Evolutionary conservation across 208 protist species (phyloP).

Genomic region (Wallacemonas sp.): DNA sequence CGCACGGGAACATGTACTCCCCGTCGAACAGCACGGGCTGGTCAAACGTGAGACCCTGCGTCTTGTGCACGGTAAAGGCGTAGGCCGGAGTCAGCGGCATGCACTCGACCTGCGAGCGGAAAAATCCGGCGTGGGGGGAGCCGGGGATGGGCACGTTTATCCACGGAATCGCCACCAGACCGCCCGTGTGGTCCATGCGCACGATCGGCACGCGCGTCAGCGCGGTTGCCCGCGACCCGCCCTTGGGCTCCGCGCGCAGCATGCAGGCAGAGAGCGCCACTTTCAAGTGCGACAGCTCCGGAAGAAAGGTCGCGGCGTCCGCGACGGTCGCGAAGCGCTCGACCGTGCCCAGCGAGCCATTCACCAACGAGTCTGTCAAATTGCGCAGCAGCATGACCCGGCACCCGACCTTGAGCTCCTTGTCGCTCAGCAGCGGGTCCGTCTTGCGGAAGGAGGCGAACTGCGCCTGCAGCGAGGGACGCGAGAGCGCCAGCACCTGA

Average conservation of each 20-base stretch:
- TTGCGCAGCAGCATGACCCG: constrained; percentile 89
- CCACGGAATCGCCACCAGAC: constrained; percentile 78
- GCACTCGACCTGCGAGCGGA: constrained; percentile 37
- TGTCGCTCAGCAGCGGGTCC: constrained; percentile 68
- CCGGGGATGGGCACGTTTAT: constrained; percentile 39
- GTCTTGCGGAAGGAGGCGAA: constrained; percentile 36
- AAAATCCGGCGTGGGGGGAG: constrained; percentile 34
- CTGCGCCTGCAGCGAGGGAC: constrained; percentile 29
- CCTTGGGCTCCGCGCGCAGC: neutral
- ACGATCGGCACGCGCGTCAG: constrained; percentile 60
- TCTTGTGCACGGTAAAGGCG: constrained; percentile 92
- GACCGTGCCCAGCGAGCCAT: constrained; percentile 82
- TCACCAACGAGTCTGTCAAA: constrained; percentile 59
- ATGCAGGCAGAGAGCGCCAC: constrained; percentile 16
- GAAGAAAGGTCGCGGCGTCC: constrained; percentile 3
- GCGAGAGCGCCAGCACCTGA: constrained; percentile 21
- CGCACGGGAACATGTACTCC: constrained; percentile 70
- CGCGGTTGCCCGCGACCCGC: neutral
- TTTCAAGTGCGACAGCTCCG: constrained; percentile 13
- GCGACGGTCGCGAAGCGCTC: constrained; percentile 43
- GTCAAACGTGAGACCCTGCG: constrained; percentile 85
- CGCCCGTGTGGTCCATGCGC: constrained; percentile 63
- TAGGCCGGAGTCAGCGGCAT: constrained; percentile 86
- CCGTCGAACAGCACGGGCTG: constrained; percentile 76
- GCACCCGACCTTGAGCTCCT: constrained; percentile 82